Evolutionary conservation across 768 basidiomycete genomes (phyloP).

Genomic region (Serendipita sp.): DNA sequence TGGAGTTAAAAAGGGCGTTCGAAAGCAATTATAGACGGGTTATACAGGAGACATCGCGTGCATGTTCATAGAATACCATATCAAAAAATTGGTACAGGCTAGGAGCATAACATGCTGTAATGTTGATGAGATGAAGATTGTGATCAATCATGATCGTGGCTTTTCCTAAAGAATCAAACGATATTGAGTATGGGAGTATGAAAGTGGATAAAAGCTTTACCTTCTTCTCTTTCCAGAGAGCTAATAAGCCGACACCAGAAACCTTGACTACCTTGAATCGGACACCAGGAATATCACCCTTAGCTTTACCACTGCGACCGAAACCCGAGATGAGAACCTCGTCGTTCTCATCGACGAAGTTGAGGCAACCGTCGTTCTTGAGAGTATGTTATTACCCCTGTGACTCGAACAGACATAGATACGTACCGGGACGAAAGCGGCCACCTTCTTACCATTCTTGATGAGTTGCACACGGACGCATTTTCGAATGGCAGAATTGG

Average conservation of each 20-base stretch:
- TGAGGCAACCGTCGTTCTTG: constrained; percentile 91
- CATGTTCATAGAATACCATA: constrained; percentile 5
- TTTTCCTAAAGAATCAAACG: constrained; percentile 36
- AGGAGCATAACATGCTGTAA: neutral
- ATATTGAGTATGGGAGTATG: constrained; percentile 2
- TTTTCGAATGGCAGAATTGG: constrained; percentile 99
- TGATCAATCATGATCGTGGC: constrained; percentile 37
- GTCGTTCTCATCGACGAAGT: constrained; percentile 99
- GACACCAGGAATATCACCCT: constrained; percentile 99
- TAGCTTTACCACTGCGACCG: constrained; percentile 98
- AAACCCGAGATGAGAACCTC: constrained; percentile 99
- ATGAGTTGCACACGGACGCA: constrained; percentile 99
- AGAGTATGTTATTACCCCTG: neutral
- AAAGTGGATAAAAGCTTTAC: constrained; percentile 24
- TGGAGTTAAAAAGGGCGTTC: neutral
- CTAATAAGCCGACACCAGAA: constrained; percentile 94
- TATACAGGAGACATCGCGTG: neutral
- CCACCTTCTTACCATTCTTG: constrained; percentile 99
- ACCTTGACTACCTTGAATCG: constrained; percentile 99
- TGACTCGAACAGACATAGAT: neutral
- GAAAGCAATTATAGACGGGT: neutral
- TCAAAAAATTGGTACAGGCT: constrained; percentile 1
- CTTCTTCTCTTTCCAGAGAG: constrained; percentile 99
- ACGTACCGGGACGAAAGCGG: constrained; percentile 95
- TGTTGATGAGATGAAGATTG: neutral